Conservation (phyloP, 371 early-diverging fungal species). For the Funneliformis caledonium region DNA sequence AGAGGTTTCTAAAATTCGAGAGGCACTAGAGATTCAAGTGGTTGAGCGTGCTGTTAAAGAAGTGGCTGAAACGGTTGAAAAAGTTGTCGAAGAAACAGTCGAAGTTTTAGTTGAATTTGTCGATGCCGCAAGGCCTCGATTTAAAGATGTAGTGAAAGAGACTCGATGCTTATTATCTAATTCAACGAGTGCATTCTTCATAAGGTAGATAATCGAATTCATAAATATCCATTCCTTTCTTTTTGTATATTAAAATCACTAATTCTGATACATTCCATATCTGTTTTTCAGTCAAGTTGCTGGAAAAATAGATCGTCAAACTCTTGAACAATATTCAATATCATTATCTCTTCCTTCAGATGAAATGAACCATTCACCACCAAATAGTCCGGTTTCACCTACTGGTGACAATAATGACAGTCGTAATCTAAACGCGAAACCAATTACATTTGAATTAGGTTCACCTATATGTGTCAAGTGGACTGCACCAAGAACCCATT, state of each 20-base stretch:
- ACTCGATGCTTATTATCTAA: conserved; percentile 58
- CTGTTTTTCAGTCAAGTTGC: background rate
- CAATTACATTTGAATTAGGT: conserved; percentile 62
- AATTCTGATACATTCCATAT: background rate
- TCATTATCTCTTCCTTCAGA: background rate
- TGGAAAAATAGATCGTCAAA: background rate
- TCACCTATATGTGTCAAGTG: conserved; percentile 72
- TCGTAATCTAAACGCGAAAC: background rate
- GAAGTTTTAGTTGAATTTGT: conserved; percentile 61
- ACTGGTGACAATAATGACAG: background rate
- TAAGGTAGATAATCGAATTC: conserved; percentile 42
- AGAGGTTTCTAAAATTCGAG: conserved; percentile 48
- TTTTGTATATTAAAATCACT: background rate
- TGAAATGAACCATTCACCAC: background rate
- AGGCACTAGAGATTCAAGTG: conserved; percentile 52
- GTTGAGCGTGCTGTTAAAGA: conserved; percentile 64
- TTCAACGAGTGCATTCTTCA: conserved; percentile 50
- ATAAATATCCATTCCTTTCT: background rate
- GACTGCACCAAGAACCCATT: conserved; percentile 73
- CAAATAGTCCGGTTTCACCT: background rate
- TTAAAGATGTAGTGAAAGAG: conserved; percentile 65
- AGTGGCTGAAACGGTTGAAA: conserved; percentile 62
- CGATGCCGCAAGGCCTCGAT: conserved; percentile 53
- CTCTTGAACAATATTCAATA: conserved; percentile 20
- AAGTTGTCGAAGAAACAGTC: conserved; percentile 62